phyloP scores from a whole-genome alignment of 169 alveolate species.

The Plasmodium vivax region DNA sequence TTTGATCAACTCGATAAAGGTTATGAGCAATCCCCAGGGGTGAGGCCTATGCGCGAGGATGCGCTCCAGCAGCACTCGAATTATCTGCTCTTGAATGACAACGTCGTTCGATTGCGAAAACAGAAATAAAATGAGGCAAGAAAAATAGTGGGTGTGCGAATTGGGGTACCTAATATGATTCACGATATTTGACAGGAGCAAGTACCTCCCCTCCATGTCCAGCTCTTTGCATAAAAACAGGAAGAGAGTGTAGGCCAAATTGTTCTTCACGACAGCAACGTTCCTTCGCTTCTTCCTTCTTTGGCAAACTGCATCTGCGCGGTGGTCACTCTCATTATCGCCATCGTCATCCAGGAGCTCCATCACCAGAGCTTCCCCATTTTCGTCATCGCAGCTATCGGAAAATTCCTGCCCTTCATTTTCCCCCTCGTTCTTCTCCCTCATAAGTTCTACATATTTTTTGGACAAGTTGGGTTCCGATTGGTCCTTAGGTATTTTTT shows the following conservation, averaged over 20 bases:
- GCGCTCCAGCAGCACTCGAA: conserved; percentile 92
- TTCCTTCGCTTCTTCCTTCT: neutral
- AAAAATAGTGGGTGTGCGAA: conserved; percentile 94
- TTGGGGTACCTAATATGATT: conserved; percentile 97
- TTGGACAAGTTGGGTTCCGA: neutral
- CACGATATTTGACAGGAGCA: conserved; percentile 93
- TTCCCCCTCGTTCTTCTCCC: conserved; percentile 5
- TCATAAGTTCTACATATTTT: conserved; percentile 63
- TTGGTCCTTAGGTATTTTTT: neutral
- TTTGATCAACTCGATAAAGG: conserved; percentile 89
- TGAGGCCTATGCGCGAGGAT: conserved; percentile 92
- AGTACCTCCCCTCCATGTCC: conserved; percentile 88
- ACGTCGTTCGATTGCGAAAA: conserved; percentile 87
- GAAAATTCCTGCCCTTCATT: neutral
- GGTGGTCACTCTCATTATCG: neutral
- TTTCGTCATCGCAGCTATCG: neutral
- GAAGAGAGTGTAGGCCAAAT: conserved; percentile 76
- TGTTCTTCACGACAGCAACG: conserved; percentile 53
- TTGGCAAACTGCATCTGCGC: neutral
- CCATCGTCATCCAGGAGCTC: neutral
- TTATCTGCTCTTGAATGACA: conserved; percentile 93
- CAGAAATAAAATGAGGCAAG: conserved; percentile 83
- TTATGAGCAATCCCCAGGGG: conserved; percentile 97
- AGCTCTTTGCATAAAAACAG: conserved; percentile 85
- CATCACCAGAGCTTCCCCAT: neutral